A percentile compares a stretch with the other conserved stretches of the same genome.
phyloP scores from a whole-genome alignment of 805 yeast genomes.

The Wickerhamomyces tratensis region DNA sequence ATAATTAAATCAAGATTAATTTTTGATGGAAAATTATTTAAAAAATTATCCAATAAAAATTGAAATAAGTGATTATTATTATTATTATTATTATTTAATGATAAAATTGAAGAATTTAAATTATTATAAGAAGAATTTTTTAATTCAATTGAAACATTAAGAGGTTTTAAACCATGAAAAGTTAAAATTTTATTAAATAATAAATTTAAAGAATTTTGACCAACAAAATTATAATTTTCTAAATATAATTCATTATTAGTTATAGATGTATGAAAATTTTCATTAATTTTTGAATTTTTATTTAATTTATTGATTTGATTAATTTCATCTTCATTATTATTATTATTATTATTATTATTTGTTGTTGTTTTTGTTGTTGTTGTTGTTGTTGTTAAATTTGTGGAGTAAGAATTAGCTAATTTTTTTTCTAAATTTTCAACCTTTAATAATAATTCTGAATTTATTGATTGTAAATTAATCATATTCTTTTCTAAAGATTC shows the following conservation, averaged over 20 bases:
- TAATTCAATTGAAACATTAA: conserved; percentile 17
- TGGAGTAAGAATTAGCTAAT: too few relatives aligned
- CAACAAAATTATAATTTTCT: conserved; percentile 14
- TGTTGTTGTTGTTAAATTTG: not conserved
- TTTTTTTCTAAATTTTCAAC: conserved; percentile 16
- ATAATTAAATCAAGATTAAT: conserved; percentile 16
- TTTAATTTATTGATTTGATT: too few relatives aligned
- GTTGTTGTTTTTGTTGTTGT: too few relatives aligned
- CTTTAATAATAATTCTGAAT: conserved; percentile 28
- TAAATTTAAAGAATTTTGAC: conserved; percentile 15
- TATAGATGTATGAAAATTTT: too few relatives aligned
- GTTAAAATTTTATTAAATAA: conserved; percentile 10
- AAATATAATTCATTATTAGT: not conserved
- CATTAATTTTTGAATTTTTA: too few relatives aligned
- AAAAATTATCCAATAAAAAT: conserved; percentile 7
- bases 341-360: not conserved
- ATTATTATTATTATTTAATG: not conserved
- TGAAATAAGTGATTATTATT: not conserved
- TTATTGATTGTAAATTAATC: conserved; percentile 49
- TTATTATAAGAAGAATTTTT: conserved; percentile 19
- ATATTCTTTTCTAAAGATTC: conserved; percentile 61
- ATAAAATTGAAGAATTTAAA: conserved; percentile 7
- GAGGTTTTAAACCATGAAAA: conserved; percentile 8
- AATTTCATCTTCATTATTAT: not conserved
- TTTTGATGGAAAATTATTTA: conserved; percentile 17